phyloP scores from a whole-genome alignment of 768 basidiomycete genomes.

The Trametopsis cervina region DNA sequence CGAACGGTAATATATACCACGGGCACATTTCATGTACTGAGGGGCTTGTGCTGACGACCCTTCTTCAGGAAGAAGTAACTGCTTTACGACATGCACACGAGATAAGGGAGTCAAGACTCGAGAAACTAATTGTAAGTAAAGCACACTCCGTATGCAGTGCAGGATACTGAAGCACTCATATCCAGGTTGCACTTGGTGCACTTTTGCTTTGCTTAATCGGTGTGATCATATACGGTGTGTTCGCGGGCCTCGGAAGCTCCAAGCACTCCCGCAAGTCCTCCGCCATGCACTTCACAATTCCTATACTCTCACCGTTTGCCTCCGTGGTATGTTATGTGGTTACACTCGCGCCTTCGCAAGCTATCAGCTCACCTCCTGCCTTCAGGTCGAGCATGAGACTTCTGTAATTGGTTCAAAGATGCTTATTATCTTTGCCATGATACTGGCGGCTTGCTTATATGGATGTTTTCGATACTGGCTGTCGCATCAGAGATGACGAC shows the following conservation, averaged over 20 bases:
- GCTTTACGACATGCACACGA: conserved; percentile 35
- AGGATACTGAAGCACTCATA: too few relatives aligned
- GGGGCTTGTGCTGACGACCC: too few relatives aligned
- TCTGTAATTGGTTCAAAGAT: conserved; percentile 49
- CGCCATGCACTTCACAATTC: conserved; percentile 67
- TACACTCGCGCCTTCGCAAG: background rate
- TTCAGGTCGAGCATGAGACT: conserved; percentile 68
- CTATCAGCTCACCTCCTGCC: background rate
- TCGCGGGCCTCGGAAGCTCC: too few relatives aligned
- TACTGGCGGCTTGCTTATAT: conserved; percentile 36
- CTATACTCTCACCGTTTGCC: conserved; percentile 71
- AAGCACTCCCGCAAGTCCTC: conserved; percentile 10
- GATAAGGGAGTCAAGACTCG: conserved; percentile 41
- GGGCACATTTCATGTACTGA: too few relatives aligned
- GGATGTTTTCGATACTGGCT: conserved; percentile 38
- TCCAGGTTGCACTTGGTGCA: conserved; percentile 25
- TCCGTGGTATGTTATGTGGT: conserved; percentile 51
- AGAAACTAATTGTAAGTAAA: conserved; percentile 47
- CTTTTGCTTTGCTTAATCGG: conserved; percentile 4
- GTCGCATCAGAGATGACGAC: background rate
- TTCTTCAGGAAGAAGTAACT: conserved; percentile 38
- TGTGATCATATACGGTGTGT: too few relatives aligned
- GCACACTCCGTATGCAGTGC: too few relatives aligned
- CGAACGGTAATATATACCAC: too few relatives aligned
- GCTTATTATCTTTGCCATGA: conserved; percentile 34